Evolutionary conservation across 495 filamentous ascomycete species (phyloP), one percentile per base, ranked within the genome.

Genomic region (Aspergillus taichungensis): DNA sequence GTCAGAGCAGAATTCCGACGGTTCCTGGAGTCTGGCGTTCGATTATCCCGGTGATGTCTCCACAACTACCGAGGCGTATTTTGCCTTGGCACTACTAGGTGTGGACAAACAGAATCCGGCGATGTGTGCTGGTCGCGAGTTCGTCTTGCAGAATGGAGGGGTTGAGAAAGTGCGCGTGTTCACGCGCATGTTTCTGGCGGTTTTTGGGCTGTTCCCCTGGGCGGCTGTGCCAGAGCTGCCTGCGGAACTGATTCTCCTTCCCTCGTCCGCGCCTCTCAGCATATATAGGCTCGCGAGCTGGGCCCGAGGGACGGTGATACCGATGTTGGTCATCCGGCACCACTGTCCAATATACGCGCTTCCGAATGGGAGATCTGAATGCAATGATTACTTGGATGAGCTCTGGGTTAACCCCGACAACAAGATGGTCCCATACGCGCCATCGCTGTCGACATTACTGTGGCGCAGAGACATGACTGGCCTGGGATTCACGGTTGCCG

Each of bases 171-270:
- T 70, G 1, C 62, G 69, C 11, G 40, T 67, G 3, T 62, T 66
- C 11, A 69, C 66, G 0, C 61, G 66, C 10, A 47, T 71, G 6
- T 63, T 47, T 43, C 44, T 72, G 2, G 71, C 71, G 6, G 54
- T 32, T 1, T 73, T 74, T 52, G 69, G 71, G 6, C 49, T 74
- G 4, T 55, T 70, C 8, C 64, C 69, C 0, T 74, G 69, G 68
- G 37, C 37, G 2, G 56, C 61, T 1, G 49, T 73, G 5, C 69
- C 71, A 0, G 37, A 72, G 40, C 34, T 72, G 1, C 63, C 69
- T 0, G 45, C 59, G 5, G 71, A 74, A 45, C 44, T 74, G 0
- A 68, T 73, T 6, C 37, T 72, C 6, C 6, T 69, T 2, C 61
- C 68, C 0, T 13, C 55, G 0, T 45, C 30, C 3, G 42, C 31